Evolutionary conservation across 2,329 filamentous ascomycete genomes (phyloP).

Genomic region (Erysiphe neolycopersici): DNA sequence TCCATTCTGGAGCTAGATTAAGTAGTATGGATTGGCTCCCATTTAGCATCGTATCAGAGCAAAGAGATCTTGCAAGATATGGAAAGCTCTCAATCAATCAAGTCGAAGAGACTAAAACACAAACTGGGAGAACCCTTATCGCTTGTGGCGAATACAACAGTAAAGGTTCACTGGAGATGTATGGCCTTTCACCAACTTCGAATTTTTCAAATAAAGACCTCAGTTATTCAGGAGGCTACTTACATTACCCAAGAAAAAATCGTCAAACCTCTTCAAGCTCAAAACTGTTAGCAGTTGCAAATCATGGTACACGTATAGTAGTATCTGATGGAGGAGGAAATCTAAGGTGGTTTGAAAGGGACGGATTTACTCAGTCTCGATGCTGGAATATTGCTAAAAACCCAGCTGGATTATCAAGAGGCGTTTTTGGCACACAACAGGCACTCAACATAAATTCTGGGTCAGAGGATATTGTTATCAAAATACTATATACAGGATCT

Average conservation of each 20-base stretch:
- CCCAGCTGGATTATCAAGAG: slow-evolving; percentile 19
- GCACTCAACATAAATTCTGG: slow-evolving; percentile 16
- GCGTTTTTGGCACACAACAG: slow-evolving; percentile 23
- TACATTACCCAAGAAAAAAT: slow-evolving; percentile 38
- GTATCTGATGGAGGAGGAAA: slow-evolving; percentile 64
- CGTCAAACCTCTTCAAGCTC: slow-evolving; percentile 58
- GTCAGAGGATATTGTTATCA: slow-evolving; percentile 50
- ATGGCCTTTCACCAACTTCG: slow-evolving; percentile 26
- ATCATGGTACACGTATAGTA: slow-evolving; percentile 59
- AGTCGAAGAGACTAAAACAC: slow-evolving; percentile 25
- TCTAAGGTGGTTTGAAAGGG: slow-evolving; percentile 75
- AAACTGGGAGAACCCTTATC: slow-evolving; percentile 37
- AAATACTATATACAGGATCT: slow-evolving; percentile 26
- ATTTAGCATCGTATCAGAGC: slow-evolving; percentile 35
- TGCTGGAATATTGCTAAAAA: slow-evolving; percentile 27
- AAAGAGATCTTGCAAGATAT: slow-evolving; percentile 28
- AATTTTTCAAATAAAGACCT: slow-evolving; percentile 8
- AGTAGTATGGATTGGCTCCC: slow-evolving; percentile 46
- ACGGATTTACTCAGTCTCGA: slow-evolving; percentile 38
- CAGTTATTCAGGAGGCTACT: slow-evolving; percentile 11
- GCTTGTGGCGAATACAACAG: slow-evolving; percentile 79
- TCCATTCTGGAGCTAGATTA: slow-evolving; percentile 57
- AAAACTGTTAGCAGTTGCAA: slow-evolving; percentile 55
- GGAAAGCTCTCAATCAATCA: slow-evolving; percentile 28
- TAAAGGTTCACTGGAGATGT: slow-evolving; percentile 75